phyloP scores from a whole-genome alignment of 192 early-diverging fungal species.

The Coemansia sp. region DNA sequence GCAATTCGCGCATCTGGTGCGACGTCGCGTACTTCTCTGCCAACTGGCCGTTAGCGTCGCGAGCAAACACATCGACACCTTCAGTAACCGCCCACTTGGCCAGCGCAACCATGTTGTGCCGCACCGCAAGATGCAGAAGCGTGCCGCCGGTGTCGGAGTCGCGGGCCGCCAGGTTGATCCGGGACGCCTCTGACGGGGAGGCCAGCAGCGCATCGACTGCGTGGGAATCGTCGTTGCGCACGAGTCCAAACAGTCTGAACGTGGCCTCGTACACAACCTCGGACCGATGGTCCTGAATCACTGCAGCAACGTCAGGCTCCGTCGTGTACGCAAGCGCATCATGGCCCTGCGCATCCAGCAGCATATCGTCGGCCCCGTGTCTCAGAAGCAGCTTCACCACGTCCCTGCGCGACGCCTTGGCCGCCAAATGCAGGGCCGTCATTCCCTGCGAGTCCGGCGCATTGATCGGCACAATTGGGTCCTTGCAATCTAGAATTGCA shows the following conservation, averaged over 20 bases:
- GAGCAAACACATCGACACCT: slow-evolving; percentile 73
- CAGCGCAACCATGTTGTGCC: slow-evolving; percentile 62
- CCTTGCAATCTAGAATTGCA: slow-evolving; percentile 53
- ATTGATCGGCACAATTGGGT: slow-evolving; percentile 56
- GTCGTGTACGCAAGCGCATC: slow-evolving; percentile 56
- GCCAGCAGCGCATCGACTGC: slow-evolving; percentile 52
- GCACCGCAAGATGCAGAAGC: slow-evolving; percentile 70
- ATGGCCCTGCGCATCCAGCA: slow-evolving; percentile 63
- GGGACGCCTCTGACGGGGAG: slow-evolving; percentile 56
- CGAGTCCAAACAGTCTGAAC: slow-evolving; percentile 57
- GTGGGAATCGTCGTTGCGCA: slow-evolving; percentile 37
- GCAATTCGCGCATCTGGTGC: slow-evolving; percentile 56
- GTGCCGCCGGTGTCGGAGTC: slow-evolving; percentile 64
- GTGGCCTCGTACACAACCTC: slow-evolving; percentile 57
- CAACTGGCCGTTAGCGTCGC: slow-evolving; percentile 65
- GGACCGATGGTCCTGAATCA: slow-evolving; percentile 61
- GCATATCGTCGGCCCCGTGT: slow-evolving; percentile 66
- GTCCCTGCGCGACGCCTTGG: slow-evolving; percentile 66
- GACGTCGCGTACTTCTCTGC: slow-evolving; percentile 51
- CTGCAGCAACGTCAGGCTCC: slow-evolving; percentile 47
- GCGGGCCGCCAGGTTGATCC: slow-evolving; percentile 71
- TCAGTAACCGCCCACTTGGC: slow-evolving; percentile 71
- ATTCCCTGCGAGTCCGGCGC: slow-evolving; percentile 61
- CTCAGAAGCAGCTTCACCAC: slow-evolving; percentile 70
- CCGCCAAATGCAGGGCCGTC: slow-evolving; percentile 75